phyloP scores from a whole-genome alignment of 2,329 filamentous ascomycete genomes.

The Graphiopsis chlorocephala region DNA sequence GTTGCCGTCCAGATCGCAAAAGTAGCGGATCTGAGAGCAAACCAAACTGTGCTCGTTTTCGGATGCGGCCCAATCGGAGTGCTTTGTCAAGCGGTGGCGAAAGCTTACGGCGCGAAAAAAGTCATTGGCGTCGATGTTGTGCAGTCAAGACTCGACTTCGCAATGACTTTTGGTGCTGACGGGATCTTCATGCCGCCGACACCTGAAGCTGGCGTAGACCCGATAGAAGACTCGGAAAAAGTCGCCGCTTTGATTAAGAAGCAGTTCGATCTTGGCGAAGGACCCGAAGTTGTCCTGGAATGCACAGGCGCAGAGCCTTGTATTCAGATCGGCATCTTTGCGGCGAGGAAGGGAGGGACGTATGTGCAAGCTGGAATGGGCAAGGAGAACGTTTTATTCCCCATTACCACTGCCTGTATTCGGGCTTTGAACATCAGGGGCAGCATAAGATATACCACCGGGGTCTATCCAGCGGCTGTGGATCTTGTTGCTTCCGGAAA shows the following conservation, averaged over 20 bases:
- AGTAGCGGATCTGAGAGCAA: slow-evolving; percentile 22
- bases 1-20: slow-evolving; percentile 47
- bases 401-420: slow-evolving; percentile 80
- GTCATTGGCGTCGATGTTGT: slow-evolving; percentile 41
- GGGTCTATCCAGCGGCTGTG: slow-evolving; percentile 81
- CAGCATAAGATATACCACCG: slow-evolving; percentile 47
- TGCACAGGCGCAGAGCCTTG: slow-evolving; percentile 75
- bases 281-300: slow-evolving; percentile 77
- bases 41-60: slow-evolving; percentile 48
- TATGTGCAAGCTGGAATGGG: slow-evolving; percentile 89
- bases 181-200: slow-evolving; percentile 28
- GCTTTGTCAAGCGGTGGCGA: slow-evolving; percentile 55
- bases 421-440: slow-evolving; percentile 84
- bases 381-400: slow-evolving; percentile 77
- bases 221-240: slow-evolving; percentile 34
- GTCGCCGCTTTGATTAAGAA: slow-evolving; percentile 21
- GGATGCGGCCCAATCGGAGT: slow-evolving; percentile 62
- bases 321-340: slow-evolving; percentile 72
- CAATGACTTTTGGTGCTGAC: slow-evolving; percentile 44
- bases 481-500: slow-evolving; percentile 69
- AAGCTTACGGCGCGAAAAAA: slow-evolving; percentile 59
- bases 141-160: slow-evolving; percentile 53
- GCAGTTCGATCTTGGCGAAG: slow-evolving; percentile 35
- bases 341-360: slow-evolving; percentile 65
- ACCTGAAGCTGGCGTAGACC: slow-evolving; percentile 35